Evolutionary conservation across 2,329 filamentous ascomycete genomes (phyloP).

Genomic region (Cadophora luteo-olivacea): DNA sequence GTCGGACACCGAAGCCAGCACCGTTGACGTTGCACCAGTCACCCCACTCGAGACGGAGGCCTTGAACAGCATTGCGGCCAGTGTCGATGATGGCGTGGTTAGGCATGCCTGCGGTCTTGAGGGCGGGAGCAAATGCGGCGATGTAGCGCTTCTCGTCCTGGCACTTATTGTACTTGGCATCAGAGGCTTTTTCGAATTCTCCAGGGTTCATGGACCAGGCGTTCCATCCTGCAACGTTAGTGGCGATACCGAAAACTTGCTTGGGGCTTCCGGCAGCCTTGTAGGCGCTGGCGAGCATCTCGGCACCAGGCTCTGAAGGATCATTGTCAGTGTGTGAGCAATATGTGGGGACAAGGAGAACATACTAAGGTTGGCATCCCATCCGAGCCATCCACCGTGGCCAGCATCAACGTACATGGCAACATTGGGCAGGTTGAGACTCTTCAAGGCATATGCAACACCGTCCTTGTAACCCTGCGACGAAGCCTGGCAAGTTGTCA

Average conservation of each 20-base stretch:
- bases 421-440: slow-evolving; percentile 61
- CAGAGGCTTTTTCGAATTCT: slow-evolving; percentile 47
- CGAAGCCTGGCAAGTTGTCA: slow-evolving; percentile 57
- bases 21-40: slow-evolving; percentile 51
- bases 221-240: slow-evolving; percentile 67
- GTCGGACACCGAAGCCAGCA: slow-evolving; percentile 45
- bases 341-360: neutral
- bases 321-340: neutral
- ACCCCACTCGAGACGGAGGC: slow-evolving; percentile 53
- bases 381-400: slow-evolving; percentile 65
- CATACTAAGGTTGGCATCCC: slow-evolving; percentile 57
- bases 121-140: slow-evolving; percentile 48
- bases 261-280: slow-evolving; percentile 56
- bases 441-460: slow-evolving; percentile 57
- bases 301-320: slow-evolving; percentile 49
- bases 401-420: slow-evolving; percentile 65
- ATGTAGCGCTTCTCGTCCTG: slow-evolving; percentile 52
- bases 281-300: slow-evolving; percentile 55
- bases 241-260: slow-evolving; percentile 59
- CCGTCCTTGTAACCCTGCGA: slow-evolving; percentile 56
- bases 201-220: slow-evolving; percentile 39
- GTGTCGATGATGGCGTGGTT: slow-evolving; percentile 57
- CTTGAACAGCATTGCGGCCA: slow-evolving; percentile 55
- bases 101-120: slow-evolving; percentile 38
- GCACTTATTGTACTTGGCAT: slow-evolving; percentile 55